These are phyloP conservation scores for Udeniomyces megalosporus DNA, from an alignment of 768 basidiomycete genomes.

Conservation along the genomic window DNA sequence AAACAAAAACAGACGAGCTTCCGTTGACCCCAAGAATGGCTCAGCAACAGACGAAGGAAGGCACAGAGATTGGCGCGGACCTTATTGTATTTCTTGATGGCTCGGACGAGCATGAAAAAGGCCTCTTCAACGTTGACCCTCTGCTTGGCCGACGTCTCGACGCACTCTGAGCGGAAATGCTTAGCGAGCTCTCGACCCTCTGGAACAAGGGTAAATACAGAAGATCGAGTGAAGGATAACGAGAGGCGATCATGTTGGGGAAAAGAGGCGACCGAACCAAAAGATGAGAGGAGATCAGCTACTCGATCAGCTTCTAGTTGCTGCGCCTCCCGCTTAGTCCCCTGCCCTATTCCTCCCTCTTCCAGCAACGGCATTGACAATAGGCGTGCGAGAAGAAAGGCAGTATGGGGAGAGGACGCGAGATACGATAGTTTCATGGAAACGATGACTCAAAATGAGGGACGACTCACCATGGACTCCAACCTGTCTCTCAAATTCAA, in stretches of 20 bases:
- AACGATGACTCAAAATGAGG: not conserved
- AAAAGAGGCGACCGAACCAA: too few relatives aligned
- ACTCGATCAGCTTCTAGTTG: not conserved
- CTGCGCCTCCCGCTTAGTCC: not conserved
- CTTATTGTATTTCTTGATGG: conserved; percentile 88
- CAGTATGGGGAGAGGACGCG: too few relatives aligned
- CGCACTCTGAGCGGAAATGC: conserved; percentile 83
- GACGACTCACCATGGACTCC: conserved; percentile 61
- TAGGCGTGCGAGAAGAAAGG: not conserved
- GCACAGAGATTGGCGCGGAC: too few relatives aligned
- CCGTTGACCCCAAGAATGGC: too few relatives aligned
- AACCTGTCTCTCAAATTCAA: conserved; percentile 91
- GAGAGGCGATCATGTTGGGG: too few relatives aligned
- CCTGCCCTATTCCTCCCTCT: not conserved
- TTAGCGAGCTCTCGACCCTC: conserved; percentile 96
- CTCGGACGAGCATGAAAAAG: conserved; percentile 79
- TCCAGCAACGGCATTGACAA: too few relatives aligned
- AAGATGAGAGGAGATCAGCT: too few relatives aligned
- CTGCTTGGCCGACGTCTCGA: conserved; percentile 91
- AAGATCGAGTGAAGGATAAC: not conserved
- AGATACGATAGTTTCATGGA: too few relatives aligned
- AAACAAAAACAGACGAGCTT: too few relatives aligned
- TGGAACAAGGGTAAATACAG: conserved; percentile 31
- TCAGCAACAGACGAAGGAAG: too few relatives aligned
- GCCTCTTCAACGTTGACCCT: conserved; percentile 94